These are phyloP conservation scores for Effrenium voratum DNA, from an alignment of 73 alveolate genomes.

Conservation along the genomic window DNA sequence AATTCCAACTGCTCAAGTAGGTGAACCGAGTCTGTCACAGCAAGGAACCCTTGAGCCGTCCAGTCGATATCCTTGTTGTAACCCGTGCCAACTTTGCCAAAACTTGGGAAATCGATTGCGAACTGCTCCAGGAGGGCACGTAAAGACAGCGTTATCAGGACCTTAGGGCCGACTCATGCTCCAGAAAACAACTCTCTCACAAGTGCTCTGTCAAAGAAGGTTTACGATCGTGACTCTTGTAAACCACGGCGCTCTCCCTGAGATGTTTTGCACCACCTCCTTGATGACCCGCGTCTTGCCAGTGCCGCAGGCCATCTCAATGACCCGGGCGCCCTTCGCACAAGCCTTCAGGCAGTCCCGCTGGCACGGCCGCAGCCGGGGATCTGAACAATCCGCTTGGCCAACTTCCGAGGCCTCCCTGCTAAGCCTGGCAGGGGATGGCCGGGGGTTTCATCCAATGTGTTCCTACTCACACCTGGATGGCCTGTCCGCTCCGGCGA, in stretches of 20 bases:
- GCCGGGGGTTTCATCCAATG: neutral
- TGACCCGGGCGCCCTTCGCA: slow-evolving; percentile 69
- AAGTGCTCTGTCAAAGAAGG: neutral
- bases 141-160: slow-evolving; percentile 50
- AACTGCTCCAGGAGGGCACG: slow-evolving; percentile 84
- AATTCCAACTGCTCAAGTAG: slow-evolving; percentile 11
- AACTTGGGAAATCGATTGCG: slow-evolving; percentile 41
- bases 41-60: slow-evolving; percentile 25
- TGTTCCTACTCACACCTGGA: neutral
- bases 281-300: slow-evolving; percentile 68
- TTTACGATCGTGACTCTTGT: neutral
- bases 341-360: slow-evolving; percentile 59
- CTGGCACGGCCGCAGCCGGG: neutral
- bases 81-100: slow-evolving; percentile 68
- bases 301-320: slow-evolving; percentile 79
- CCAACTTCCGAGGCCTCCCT: neutral
- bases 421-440: neutral
- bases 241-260: slow-evolving; percentile 12
- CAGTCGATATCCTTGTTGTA: slow-evolving; percentile 12
- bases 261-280: slow-evolving; percentile 24
- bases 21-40: slow-evolving; percentile 49
- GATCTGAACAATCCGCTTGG: neutral
- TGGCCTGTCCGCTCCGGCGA: neutral
- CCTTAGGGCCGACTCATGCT: neutral
- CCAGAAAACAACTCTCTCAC: neutral